A percentile compares a stretch with the other conserved stretches of the same genome.
Conservation (phyloP, 2,329 filamentous ascomycete species). For the Colletotrichum sidae region DNA sequence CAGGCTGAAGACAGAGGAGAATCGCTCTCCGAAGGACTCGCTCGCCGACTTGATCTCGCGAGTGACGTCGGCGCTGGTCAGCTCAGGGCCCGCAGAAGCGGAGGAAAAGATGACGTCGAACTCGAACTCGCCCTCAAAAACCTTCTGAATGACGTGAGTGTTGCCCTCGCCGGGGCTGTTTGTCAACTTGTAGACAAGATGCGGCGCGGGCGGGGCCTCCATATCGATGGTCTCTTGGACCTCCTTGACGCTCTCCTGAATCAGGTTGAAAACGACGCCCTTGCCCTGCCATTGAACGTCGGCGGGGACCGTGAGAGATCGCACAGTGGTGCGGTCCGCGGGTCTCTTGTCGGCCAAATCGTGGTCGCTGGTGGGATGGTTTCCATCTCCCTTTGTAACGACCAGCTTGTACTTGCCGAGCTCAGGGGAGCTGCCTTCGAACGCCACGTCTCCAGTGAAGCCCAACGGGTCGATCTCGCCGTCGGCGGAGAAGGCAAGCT, state of each 20-base stretch:
- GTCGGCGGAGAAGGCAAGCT: constrained; percentile 64
- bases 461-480: constrained; percentile 61
- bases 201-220: constrained; percentile 81
- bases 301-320: constrained; percentile 74
- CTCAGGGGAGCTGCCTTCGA: constrained; percentile 76
- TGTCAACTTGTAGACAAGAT: constrained; percentile 83
- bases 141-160: constrained; percentile 88
- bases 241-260: constrained; percentile 63
- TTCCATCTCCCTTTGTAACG: constrained; percentile 76
- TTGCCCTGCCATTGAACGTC: constrained; percentile 88
- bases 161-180: constrained; percentile 80
- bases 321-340: constrained; percentile 80
- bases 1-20: constrained; percentile 77
- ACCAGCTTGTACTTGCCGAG: constrained; percentile 85
- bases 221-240: constrained; percentile 60
- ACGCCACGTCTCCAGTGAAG: constrained; percentile 70
- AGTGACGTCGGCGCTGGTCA: constrained; percentile 73
- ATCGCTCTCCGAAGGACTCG: constrained; percentile 79
- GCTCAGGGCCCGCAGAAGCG: constrained; percentile 61
- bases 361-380: constrained; percentile 74
- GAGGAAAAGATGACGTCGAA: constrained; percentile 89
- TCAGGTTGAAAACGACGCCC: constrained; percentile 66
- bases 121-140: constrained; percentile 89
- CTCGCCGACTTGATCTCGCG: constrained; percentile 75
- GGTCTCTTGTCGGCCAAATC: constrained; percentile 75